Percentiles rank a stretch among this genome's conserved stretches.
phyloP scores from a whole-genome alignment of 768 basidiomycete genomes.

The Phlegmacium glaucopus region DNA sequence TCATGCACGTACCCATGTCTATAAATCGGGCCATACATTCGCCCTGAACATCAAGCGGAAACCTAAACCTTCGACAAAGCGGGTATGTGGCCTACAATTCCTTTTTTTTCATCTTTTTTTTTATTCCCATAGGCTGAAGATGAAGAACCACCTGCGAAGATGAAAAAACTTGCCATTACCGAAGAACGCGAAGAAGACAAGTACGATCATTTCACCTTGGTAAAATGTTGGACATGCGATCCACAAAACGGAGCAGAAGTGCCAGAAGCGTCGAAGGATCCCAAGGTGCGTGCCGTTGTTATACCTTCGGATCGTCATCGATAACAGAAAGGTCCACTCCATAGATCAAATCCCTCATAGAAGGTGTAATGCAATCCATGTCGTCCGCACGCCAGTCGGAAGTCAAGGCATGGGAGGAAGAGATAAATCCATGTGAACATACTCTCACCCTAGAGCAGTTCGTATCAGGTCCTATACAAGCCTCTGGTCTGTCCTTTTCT shows the following conservation, averaged over 20 bases:
- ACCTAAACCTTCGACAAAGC: constrained; percentile 58
- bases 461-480: constrained; percentile 43
- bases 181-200: constrained; percentile 89
- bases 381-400: constrained; percentile 92
- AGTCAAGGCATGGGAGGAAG: constrained; percentile 98
- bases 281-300: constrained; percentile 25
- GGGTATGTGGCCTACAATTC: constrained; percentile 26
- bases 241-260: constrained; percentile 43
- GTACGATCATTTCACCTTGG: constrained; percentile 60
- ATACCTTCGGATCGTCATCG: background rate
- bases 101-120: background rate
- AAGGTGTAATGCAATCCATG: constrained; percentile 73
- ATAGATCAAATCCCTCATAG: constrained; percentile 54
- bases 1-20: constrained; percentile 72
- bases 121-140: constrained; percentile 53
- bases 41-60: constrained; percentile 84
- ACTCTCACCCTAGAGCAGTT: constrained; percentile 44
- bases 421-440: constrained; percentile 85
- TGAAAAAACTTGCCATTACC: constrained; percentile 83
- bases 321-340: background rate
- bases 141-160: constrained; percentile 84
- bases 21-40: constrained; percentile 70
- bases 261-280: constrained; percentile 31
- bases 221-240: constrained; percentile 82
- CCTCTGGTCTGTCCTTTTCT: constrained; percentile 40